phyloP scores from a whole-genome alignment of 2,329 filamentous ascomycete genomes.

The Rhinocladiella similis region DNA sequence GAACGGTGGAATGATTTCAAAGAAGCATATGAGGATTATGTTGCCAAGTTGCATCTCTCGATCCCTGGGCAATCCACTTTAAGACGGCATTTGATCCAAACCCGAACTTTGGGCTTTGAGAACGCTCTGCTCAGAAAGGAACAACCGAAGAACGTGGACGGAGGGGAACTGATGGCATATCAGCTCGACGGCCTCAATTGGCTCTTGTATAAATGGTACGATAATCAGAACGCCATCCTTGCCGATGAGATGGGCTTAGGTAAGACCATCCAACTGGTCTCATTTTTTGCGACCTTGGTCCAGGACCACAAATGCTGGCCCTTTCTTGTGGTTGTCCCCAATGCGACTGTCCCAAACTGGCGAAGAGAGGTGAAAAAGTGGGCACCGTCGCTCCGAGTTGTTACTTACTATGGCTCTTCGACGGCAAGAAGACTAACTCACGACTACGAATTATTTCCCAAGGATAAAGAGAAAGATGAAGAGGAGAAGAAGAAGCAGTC shows the following conservation, averaged over 20 bases:
- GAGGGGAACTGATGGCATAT: slow-evolving; percentile 87
- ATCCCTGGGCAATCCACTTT: slow-evolving; percentile 57
- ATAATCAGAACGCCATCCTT: slow-evolving; percentile 79
- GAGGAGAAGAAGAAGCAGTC: slow-evolving; percentile 33
- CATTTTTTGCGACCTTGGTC: slow-evolving; percentile 72
- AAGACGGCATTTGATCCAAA: slow-evolving; percentile 66
- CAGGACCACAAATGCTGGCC: slow-evolving; percentile 77
- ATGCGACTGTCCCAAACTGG: slow-evolving; percentile 97
- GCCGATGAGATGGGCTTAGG: slow-evolving; percentile 98
- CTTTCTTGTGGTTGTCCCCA: slow-evolving; percentile 89
- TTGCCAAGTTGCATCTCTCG: slow-evolving; percentile 74
- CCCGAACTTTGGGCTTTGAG: slow-evolving; percentile 66
- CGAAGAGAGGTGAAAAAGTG: slow-evolving; percentile 92
- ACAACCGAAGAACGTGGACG: slow-evolving; percentile 72
- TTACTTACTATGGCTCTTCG: slow-evolving; percentile 85
- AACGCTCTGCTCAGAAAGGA: slow-evolving; percentile 63
- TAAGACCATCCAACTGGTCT: slow-evolving; percentile 93
- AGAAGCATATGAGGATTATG: slow-evolving; percentile 81
- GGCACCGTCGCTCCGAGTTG: slow-evolving; percentile 80
- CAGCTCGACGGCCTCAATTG: slow-evolving; percentile 93
- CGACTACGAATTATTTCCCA: slow-evolving; percentile 81
- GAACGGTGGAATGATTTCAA: slow-evolving; percentile 78
- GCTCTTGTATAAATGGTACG: slow-evolving; percentile 87
- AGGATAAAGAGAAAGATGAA: slow-evolving; percentile 37
- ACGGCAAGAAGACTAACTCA: slow-evolving; percentile 74